Percentiles rank a stretch among this genome's conserved stretches.
phyloP scores from a whole-genome alignment of 345 rosid species.

The Passiflora organensis region DNA sequence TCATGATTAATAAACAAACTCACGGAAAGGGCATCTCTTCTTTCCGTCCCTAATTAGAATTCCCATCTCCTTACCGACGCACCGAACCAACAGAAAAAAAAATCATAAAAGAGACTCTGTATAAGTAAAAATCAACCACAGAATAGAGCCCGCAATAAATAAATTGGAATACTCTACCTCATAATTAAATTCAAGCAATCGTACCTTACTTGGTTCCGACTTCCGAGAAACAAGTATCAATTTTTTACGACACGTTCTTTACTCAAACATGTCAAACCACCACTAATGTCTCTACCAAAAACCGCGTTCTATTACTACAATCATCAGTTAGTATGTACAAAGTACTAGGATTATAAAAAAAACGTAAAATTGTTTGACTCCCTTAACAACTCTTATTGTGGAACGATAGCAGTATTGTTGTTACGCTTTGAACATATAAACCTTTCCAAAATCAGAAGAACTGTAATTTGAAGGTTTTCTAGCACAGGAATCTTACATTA shows the following conservation, averaged over 20 bases:
- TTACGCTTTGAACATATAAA: too few relatives aligned
- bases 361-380: too few relatives aligned
- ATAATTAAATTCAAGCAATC: too few relatives aligned
- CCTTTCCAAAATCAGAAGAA: too few relatives aligned
- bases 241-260: conserved; percentile 32
- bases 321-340: too few relatives aligned
- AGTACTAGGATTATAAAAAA: too few relatives aligned
- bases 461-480: too few relatives aligned
- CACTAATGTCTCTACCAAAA: not conserved
- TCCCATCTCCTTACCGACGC: conserved; percentile 13
- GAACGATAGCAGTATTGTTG: too few relatives aligned
- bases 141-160: conserved; percentile 30
- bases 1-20: conserved; percentile 21
- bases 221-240: conserved; percentile 26
- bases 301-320: conserved; percentile 1
- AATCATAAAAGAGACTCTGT: conserved; percentile 6
- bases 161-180: conserved; percentile 27
- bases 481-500: too few relatives aligned
- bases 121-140: conserved; percentile 26
- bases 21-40: conserved; percentile 30
- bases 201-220: conserved; percentile 8
- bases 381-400: too few relatives aligned
- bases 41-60: conserved; percentile 31
- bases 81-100: conserved; percentile 22
- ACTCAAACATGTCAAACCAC: conserved; percentile 33